Evolutionary conservation across 2,329 filamentous ascomycete genomes (phyloP), one percentile per base, ranked within the genome.

Genomic region (Escovopsis sp.): DNA sequence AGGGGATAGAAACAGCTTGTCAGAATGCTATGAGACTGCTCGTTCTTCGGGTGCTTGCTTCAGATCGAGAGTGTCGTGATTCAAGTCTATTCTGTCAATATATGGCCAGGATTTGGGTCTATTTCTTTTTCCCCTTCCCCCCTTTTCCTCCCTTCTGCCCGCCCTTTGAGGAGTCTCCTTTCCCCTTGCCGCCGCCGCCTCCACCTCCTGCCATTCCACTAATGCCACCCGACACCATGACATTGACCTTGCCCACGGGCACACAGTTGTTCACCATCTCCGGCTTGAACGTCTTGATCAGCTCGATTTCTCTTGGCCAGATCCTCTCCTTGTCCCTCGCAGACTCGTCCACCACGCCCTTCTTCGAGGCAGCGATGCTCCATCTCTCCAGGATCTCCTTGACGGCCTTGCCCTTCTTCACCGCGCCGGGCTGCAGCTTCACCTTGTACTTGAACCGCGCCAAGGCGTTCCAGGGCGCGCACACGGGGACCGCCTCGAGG

Each of bases 381-480:
- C 89, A 95, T 45, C 74, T 73, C 39, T 80, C 77, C n/a, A 96
- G 62, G 29, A 96, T 81, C 61, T 96, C 89, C 57, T 84, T 85
- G 38, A 94, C 78, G 0, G 87, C 88, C 58, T 95, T 96, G 9
- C 91, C 89, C 65, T 94, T 94, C 70, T 96, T 98, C 48, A 81
- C 72, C 0, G 78, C 64, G 0, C 91, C 91, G 0, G 91, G 91
- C 62, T 96, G 91, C 52, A 98, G 61, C 67, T 98, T 98, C 41
- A 80, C 84, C 61, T 93, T 93, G 68, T 95, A 96, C 63, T 95
- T 95, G 63, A 82, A 84, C 43, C 74, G 75, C 2, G 62, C 68
- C 49, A 82, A 62, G 2, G 79, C 77, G 20, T 61, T 64, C 69
- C 77, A 82, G 2, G 79, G 79, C 5, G 73, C 79, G 52, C 79